Conservation (phyloP, 2,329 filamentous ascomycete species). For the Colletotrichum sp. region DNA sequence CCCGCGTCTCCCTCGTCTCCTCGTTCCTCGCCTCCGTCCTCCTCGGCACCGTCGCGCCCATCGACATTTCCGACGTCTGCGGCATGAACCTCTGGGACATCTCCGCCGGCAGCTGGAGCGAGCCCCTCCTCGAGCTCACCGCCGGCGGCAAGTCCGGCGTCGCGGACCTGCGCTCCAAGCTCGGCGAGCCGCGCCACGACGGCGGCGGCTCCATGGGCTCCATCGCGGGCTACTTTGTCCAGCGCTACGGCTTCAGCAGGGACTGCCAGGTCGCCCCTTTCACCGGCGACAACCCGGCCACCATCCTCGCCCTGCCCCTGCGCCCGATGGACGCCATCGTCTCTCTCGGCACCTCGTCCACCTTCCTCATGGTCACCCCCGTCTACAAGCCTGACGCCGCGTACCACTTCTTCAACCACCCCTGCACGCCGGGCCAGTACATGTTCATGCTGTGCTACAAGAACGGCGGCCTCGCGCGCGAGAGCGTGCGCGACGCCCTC, state of each 20-base stretch:
- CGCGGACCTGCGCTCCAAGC: slow-evolving; percentile 72
- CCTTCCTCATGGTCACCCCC: slow-evolving; percentile 97
- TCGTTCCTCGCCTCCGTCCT: slow-evolving; percentile 94
- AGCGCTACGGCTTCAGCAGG: slow-evolving; percentile 76
- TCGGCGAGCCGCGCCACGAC: slow-evolving; percentile 81
- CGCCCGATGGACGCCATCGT: slow-evolving; percentile 92
- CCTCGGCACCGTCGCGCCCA: slow-evolving; percentile 82
- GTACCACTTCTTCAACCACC: slow-evolving; percentile 99
- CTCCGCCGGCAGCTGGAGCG: slow-evolving; percentile 72
- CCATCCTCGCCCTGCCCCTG: slow-evolving; percentile 89
- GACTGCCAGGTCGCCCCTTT: slow-evolving; percentile 83
- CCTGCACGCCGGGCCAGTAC: slow-evolving; percentile 86
- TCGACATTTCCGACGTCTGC: slow-evolving; percentile 93
- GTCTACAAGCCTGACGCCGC: slow-evolving; percentile 86
- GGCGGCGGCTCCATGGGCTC: slow-evolving; percentile 79
- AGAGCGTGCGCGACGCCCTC: slow-evolving; percentile 84
- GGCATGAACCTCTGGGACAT: slow-evolving; percentile 99
- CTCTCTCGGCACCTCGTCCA: slow-evolving; percentile 92
- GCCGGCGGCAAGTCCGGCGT: slow-evolving; percentile 66
- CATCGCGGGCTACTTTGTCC: slow-evolving; percentile 79
- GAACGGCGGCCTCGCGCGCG: slow-evolving; percentile 92
- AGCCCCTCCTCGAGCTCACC: slow-evolving; percentile 75
- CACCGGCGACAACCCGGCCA: slow-evolving; percentile 95
- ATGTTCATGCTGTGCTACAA: slow-evolving; percentile 99
- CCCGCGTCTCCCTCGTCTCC: slow-evolving; percentile 90